phyloP scores from a whole-genome alignment of 148 eudicot species.

The Rhododendron molle region DNA sequence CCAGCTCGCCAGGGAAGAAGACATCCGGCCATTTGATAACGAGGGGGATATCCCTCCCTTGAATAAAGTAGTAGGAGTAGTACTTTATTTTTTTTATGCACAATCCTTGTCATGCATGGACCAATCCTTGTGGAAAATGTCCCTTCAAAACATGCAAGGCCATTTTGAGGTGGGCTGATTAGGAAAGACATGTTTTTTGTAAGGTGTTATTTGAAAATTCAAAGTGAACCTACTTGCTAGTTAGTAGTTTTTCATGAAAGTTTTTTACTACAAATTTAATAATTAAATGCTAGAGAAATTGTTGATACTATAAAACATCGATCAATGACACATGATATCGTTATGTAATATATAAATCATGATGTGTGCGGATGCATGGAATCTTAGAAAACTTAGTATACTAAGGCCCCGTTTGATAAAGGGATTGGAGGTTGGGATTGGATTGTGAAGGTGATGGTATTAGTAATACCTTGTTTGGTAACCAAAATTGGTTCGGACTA shows the following conservation, averaged over 20 bases:
- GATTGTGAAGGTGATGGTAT: too few relatives aligned
- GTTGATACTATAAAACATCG: background rate
- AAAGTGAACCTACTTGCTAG: background rate
- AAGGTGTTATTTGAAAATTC: background rate
- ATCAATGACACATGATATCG: background rate
- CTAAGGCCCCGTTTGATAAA: too few relatives aligned
- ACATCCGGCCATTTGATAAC: background rate
- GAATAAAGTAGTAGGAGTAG: background rate
- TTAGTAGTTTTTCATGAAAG: too few relatives aligned
- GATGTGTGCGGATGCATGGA: background rate
- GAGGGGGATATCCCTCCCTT: background rate
- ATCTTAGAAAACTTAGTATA: too few relatives aligned
- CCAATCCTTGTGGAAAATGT: background rate
- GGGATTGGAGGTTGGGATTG: too few relatives aligned
- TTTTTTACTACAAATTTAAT: too few relatives aligned
- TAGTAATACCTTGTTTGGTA: too few relatives aligned
- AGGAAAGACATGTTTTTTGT: too few relatives aligned
- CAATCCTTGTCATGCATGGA: background rate
- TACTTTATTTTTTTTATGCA: background rate
- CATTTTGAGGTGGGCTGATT: background rate
- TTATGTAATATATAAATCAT: too few relatives aligned
- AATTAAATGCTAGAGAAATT: background rate
- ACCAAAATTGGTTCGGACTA: too few relatives aligned
- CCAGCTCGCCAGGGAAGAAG: background rate
- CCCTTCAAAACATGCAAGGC: background rate